Base-by-base conservation (phyloP, 1,284 basidiomycete genomes). In the Cutaneotrichosporon cyanovorans region DNA sequence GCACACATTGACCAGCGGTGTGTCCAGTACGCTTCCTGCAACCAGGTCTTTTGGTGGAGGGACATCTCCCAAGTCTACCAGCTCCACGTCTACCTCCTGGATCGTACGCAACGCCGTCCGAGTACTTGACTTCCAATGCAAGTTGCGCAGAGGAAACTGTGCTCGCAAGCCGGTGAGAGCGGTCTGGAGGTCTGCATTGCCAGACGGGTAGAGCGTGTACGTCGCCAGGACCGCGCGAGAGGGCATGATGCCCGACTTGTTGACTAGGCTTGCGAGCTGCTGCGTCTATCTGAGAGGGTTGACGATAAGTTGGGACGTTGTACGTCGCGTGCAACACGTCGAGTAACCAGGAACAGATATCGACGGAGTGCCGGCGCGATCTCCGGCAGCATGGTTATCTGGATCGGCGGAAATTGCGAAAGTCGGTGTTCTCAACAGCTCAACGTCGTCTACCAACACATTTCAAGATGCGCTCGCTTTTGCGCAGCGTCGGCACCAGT, bases 111-210 rank as follows among this genome's bases (percentile, higher is more conserved):
- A 76, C 5, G 80, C 80, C 2, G 83, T 77, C 42, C 82, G 76
- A 4, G 80, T 78, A 5, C 72, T 60, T 22, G 85, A 79, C 67
- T 85, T 91, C 91, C 92, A 95, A 68, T 93, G 87, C 18, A 95
- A 77, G 69, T 84, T 91, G 43, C 84, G 81, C 42, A 96, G 74
- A 0, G 91, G 91, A 11, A 93, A 73, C 59, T 91, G 89, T 0
- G 78, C 77, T 22, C 74, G 72, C 44, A 88, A 74, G 4, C 81
- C 81, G 18, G 74, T 72, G 55, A 81, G 76, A 21, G 88, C 78
- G 60, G 84, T 81, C 10, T 55, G 58, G 21, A 64, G 51, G 41
- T 56, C 53, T 40, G 44, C 35, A 38, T 55, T 55, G 1, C 55
- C 50, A 16, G 62, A 48, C 2, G 63, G 63, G 44, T 69, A 63